These are phyloP conservation scores for Camellia granthamiana DNA, from an alignment of 148 eudicot genomes.

Conservation along the genomic window DNA sequence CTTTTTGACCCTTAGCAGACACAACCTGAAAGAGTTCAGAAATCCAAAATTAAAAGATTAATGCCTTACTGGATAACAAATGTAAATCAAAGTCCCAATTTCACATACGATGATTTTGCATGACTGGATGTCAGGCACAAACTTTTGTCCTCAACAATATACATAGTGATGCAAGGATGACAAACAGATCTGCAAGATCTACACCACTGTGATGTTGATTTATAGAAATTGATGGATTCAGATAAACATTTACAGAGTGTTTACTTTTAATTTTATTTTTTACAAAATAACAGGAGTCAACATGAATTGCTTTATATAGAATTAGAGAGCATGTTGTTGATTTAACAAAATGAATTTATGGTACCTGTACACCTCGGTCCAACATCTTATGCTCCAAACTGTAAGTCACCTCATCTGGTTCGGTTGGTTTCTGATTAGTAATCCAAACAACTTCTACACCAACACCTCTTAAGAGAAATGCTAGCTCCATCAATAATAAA, in stretches of 20 bases:
- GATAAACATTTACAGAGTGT: not conserved
- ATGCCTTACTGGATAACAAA: not conserved
- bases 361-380: slow-evolving; percentile 74
- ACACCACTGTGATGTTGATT: not conserved
- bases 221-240: not conserved
- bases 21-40: slow-evolving; percentile 42
- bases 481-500: slow-evolving; percentile 70
- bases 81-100: not conserved
- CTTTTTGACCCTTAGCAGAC: slow-evolving; percentile 75
- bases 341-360: not conserved
- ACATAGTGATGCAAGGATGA: not conserved
- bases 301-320: not conserved
- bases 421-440: slow-evolving; percentile 66
- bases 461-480: slow-evolving; percentile 70
- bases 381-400: slow-evolving; percentile 69
- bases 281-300: not conserved
- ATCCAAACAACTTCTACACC: slow-evolving; percentile 73
- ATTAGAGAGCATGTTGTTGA: not conserved
- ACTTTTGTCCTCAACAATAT: not conserved
- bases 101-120: not conserved
- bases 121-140: not conserved
- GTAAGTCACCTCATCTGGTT: slow-evolving; percentile 50
- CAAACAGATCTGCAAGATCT: not conserved
- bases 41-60: not conserved
- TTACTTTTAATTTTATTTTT: not conserved